These are phyloP conservation scores for Ocimum tenuiflorum DNA, from an alignment of 257 asterid species.

Conservation along the genomic window DNA sequence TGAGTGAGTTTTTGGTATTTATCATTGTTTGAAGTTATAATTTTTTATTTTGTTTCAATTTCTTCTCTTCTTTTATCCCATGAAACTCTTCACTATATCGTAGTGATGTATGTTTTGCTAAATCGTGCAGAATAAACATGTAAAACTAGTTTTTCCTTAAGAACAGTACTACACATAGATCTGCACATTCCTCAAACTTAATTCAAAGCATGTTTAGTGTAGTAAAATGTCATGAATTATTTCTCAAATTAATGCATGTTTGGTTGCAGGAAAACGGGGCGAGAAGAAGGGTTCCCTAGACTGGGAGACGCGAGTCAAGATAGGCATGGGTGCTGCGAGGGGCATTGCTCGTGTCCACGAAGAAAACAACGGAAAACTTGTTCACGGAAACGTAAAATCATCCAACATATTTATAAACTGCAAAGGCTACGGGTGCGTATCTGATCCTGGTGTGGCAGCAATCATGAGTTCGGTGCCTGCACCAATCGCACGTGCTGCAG, in stretches of 20 bases:
- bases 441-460: constrained; percentile 64
- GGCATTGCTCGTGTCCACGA: constrained; percentile 63
- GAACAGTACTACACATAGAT: neutral
- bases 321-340: constrained; percentile 67
- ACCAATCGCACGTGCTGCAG: constrained; percentile 64
- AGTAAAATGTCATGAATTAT: no score
- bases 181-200: neutral
- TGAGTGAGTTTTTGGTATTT: neutral
- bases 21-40: no score
- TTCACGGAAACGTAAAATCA: constrained; percentile 72
- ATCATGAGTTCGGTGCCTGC: constrained; percentile 59
- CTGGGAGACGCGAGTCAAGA: constrained; percentile 65
- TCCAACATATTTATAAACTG: constrained; percentile 66
- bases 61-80: no score
- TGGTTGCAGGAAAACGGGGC: constrained; percentile 40
- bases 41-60: no score
- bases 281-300: constrained; percentile 41
- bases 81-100: no score
- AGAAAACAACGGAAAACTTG: constrained; percentile 58
- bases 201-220: no score
- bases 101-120: neutral
- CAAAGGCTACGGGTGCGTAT: constrained; percentile 52
- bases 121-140: neutral
- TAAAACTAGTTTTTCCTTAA: neutral
- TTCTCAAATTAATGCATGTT: no score